These are phyloP conservation scores for Tricholoma hemisulphureum DNA, from an alignment of 768 basidiomycete genomes.

Conservation along the genomic window DNA sequence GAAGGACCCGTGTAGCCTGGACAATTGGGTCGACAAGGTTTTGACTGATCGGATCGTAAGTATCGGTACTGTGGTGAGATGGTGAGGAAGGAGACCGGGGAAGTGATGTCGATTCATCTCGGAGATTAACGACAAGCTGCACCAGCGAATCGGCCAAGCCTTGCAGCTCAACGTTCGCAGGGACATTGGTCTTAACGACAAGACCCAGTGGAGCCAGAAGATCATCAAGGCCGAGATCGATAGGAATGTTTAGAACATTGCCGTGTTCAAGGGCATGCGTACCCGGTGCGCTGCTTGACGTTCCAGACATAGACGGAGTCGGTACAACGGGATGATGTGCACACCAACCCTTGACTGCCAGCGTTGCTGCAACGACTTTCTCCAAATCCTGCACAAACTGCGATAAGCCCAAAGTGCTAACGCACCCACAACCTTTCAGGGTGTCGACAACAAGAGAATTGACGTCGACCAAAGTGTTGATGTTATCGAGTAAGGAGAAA, in stretches of 20 bases:
- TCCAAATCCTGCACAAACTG: conserved; percentile 8
- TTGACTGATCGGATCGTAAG: conserved; percentile 1
- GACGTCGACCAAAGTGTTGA: conserved; percentile 5
- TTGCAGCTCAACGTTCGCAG: conserved; percentile 8
- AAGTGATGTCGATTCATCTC: conserved; percentile 10
- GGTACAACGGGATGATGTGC: conserved; percentile 5
- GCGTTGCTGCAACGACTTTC: conserved; percentile 1
- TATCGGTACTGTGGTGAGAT: background rate
- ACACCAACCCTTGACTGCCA: conserved; percentile 14
- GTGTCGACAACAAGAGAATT: conserved; percentile 4
- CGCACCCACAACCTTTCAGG: conserved; percentile 11
- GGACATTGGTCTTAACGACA: conserved; percentile 1
- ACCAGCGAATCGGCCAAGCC: conserved; percentile 9
- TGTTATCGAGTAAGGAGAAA: conserved; percentile 5
- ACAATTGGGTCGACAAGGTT: conserved; percentile 11
- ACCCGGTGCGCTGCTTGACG: background rate
- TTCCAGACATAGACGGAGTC: background rate
- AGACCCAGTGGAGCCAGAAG: conserved; percentile 9
- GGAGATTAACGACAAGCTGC: conserved; percentile 9
- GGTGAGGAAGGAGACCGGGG: conserved; percentile 1
- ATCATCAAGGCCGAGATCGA: conserved; percentile 12
- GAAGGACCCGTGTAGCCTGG: conserved; percentile 9
- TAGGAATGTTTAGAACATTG: conserved; percentile 1
- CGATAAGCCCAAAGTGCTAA: conserved; percentile 7
- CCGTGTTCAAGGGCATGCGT: background rate